Percentiles rank a stretch among this genome's conserved stretches.
These are phyloP conservation scores for Pseudogymnoascus pannorum DNA, from an alignment of 2,329 filamentous ascomycete genomes.

Conservation along the genomic window DNA sequence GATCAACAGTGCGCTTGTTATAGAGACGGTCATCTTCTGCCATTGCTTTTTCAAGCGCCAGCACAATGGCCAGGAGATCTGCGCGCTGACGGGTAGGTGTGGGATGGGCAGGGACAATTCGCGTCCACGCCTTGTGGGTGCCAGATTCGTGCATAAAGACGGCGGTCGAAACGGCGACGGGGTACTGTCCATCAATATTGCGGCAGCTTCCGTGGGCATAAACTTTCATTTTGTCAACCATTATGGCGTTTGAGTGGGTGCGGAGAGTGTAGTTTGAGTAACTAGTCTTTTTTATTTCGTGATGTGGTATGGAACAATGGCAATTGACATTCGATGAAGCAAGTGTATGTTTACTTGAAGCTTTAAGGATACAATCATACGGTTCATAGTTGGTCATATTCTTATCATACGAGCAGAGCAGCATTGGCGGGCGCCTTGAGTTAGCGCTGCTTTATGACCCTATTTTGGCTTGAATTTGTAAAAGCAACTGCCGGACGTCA, in stretches of 20 bases:
- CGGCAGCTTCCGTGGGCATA: background rate
- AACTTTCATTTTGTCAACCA: conserved; percentile 5
- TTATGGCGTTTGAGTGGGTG: background rate
- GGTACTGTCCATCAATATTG: background rate
- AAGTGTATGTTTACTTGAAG: background rate
- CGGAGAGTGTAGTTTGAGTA: background rate
- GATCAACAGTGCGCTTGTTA: background rate
- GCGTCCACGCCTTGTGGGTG: background rate
- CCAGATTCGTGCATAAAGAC: background rate
- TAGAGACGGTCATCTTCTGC: background rate
- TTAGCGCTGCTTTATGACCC: background rate
- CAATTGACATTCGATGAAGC: background rate
- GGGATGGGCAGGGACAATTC: background rate
- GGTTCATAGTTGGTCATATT: background rate
- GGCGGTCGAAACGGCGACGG: background rate
- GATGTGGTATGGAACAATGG: background rate
- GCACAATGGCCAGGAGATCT: background rate
- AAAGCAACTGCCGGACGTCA: background rate
- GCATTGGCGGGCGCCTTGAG: background rate
- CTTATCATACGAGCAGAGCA: background rate
- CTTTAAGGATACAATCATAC: background rate
- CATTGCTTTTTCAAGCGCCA: background rate
- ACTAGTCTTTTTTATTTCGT: background rate
- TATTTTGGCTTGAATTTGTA: background rate
- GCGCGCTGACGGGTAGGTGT: background rate